Base-by-base conservation (phyloP, 2,329 filamentous ascomycete species). In the Chrysoporthe deuterocubensis region DNA sequence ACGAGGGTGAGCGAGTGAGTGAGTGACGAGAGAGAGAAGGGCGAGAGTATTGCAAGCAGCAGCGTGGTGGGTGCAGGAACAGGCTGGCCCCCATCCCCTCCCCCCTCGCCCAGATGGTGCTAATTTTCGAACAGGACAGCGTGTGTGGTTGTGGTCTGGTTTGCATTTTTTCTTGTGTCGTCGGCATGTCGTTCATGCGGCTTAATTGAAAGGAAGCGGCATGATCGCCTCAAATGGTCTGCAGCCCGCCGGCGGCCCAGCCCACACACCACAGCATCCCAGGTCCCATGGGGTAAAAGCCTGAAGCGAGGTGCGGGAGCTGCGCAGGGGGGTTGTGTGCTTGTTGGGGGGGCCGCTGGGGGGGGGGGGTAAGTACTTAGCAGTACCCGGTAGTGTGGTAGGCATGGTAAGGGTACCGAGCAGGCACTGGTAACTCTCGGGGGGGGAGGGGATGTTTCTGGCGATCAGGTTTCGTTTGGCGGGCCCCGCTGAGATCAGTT, bases 131-230 rank as follows among this genome's bases (percentile, higher is more conserved):
- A 32, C 21, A 13, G 48, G 48, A 26, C 11, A 34, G 8, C 3
- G 18, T 13, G 11, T 56, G 21, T 57, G 32, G 34, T 34, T n/a
- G 13, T 2, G 26, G 26, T 26, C 26, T 26, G 26, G 26, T 26
- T 26, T 26, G 26, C 0, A 2, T 26, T 26, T 26, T 54, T 16
- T 57, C 3, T 32, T 57, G 34, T 57, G 54, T 57, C 54, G 54
- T 57, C 32, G 54, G 54, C 16, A 40, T 7, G 54, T 57, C 54
- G 54, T 57, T 11, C 54, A 57, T 57, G 54, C 54, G 54, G 54
- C 54, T 57, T 57, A 57, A 18, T 40, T 57, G 54, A 57, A 26
- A n/a, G 32, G 54, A 37, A 40, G 34, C 54, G 54, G 54, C 32
- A 40, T 40, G 34, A 14, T 57, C 54, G 54, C 54, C 34, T 18